These are phyloP conservation scores for Calocybe gambosa DNA, from an alignment of 1,284 basidiomycete genomes.

Conservation along the genomic window DNA sequence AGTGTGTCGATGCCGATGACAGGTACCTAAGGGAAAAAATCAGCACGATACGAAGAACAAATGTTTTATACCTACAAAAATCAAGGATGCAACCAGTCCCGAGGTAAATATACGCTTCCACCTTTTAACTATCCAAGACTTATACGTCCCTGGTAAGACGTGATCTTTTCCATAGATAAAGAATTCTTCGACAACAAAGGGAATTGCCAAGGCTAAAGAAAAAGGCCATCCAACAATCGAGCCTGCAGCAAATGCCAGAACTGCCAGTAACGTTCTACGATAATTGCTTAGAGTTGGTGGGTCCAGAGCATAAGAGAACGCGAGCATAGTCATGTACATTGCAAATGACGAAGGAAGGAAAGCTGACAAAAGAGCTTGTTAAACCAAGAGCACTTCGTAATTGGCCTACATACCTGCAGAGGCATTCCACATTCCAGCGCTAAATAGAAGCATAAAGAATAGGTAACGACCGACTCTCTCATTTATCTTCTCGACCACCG, in stretches of 20 bases:
- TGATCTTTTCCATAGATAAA: slow-evolving; percentile 73
- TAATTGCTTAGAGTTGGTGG: slow-evolving; percentile 56
- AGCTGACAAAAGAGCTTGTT: slow-evolving; percentile 39
- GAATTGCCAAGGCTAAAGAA: slow-evolving; percentile 77
- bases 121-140: slow-evolving; percentile 56
- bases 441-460: slow-evolving; percentile 80
- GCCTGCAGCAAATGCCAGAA: slow-evolving; percentile 73
- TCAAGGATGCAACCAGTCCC: slow-evolving; percentile 49
- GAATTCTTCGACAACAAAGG: slow-evolving; percentile 90
- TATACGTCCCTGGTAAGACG: slow-evolving; percentile 44
- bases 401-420: slow-evolving; percentile 52
- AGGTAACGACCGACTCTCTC: slow-evolving; percentile 88
- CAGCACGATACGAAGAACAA: not conserved
- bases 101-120: slow-evolving; percentile 58
- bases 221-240: slow-evolving; percentile 97
- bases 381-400: not conserved
- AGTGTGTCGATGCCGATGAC: slow-evolving; percentile 79
- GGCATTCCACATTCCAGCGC: slow-evolving; percentile 92
- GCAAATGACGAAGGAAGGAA: slow-evolving; percentile 94
- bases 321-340: slow-evolving; percentile 87
- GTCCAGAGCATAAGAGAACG: slow-evolving; percentile 71
- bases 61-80: slow-evolving; percentile 54
- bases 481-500: slow-evolving; percentile 79
- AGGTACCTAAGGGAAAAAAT: slow-evolving; percentile 52
- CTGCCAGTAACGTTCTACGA: slow-evolving; percentile 57